phyloP scores from a whole-genome alignment of 805 yeast species.

The Kodamaea sagamina region DNA sequence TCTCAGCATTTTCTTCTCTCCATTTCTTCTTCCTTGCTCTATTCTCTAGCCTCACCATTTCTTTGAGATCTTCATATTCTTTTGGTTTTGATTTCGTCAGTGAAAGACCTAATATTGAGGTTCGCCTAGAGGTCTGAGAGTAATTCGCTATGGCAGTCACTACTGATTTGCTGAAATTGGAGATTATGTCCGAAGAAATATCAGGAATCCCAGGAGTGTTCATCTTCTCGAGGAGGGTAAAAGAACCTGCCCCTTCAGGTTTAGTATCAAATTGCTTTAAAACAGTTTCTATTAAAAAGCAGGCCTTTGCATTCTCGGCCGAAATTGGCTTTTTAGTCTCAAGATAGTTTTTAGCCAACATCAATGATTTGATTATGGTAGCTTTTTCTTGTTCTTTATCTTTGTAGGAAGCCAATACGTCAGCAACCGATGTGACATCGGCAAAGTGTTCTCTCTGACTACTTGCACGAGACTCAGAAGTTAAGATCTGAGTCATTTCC shows the following conservation, averaged over 20 bases:
- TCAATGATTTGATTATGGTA: conserved; percentile 31
- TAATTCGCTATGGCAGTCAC: conserved; percentile 14
- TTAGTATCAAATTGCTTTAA: conserved; percentile 19
- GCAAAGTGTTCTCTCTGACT: conserved; percentile 13
- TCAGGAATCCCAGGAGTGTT: conserved; percentile 11
- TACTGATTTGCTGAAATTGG: conserved; percentile 12
- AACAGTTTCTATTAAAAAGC: conserved; percentile 27
- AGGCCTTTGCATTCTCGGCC: conserved; percentile 22
- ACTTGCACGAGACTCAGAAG: conserved; percentile 11
- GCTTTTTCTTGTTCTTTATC: conserved; percentile 22
- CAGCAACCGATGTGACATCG: conserved; percentile 19
- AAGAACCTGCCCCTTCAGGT: not conserved
- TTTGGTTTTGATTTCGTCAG: conserved; percentile 17
- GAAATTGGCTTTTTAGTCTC: conserved; percentile 16
- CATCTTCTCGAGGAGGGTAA: conserved; percentile 1
- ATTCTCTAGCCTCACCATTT: conserved; percentile 64
- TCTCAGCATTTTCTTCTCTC: conserved; percentile 76
- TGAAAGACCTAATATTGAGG: conserved; percentile 23
- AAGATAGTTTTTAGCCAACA: conserved; percentile 35
- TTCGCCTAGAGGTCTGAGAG: conserved; percentile 21
- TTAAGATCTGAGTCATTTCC: conserved; percentile 39
- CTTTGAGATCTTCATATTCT: conserved; percentile 47
- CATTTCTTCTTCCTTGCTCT: conserved; percentile 79
- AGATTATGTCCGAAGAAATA: conserved; percentile 12
- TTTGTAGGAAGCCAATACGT: conserved; percentile 25